Conservation (phyloP, 352 stramenopile genomes). For the Pythium phragmiticola region DNA sequence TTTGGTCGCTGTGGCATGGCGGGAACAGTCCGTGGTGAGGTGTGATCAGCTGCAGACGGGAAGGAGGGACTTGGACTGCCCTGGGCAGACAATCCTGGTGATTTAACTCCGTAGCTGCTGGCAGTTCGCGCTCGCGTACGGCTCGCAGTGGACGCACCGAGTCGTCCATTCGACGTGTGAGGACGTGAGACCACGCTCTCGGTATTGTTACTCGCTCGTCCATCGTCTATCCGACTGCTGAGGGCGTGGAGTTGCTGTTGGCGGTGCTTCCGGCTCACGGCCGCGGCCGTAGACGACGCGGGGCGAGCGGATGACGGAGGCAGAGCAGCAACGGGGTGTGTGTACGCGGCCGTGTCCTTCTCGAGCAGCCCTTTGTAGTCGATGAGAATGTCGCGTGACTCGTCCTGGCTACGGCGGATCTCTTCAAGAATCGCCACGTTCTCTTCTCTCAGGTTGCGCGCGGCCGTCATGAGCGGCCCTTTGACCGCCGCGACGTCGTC, state of each 20-base stretch:
- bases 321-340: neutral
- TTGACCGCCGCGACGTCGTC: slow-evolving; percentile 47
- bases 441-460: slow-evolving; percentile 64
- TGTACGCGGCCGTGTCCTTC: slow-evolving; percentile 25
- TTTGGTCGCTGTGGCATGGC: slow-evolving; percentile 5
- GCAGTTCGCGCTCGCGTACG: slow-evolving; percentile 2
- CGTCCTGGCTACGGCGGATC: slow-evolving; percentile 67
- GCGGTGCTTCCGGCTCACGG: slow-evolving; percentile 42
- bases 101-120: neutral
- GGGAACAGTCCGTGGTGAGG: neutral
- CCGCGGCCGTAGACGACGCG: slow-evolving; percentile 32
- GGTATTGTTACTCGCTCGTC: slow-evolving; percentile 7
- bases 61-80: neutral
- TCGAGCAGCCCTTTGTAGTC: slow-evolving; percentile 63
- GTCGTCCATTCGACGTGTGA: slow-evolving; percentile 25
- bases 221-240: slow-evolving; percentile 1
- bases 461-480: slow-evolving; percentile 51
- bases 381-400: slow-evolving; percentile 63
- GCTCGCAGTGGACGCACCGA: neutral
- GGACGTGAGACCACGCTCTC: slow-evolving; percentile 11
- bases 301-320: slow-evolving; percentile 25
- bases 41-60: neutral
- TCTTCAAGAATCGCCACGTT: slow-evolving; percentile 66
- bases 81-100: neutral
- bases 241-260: slow-evolving; percentile 42